Evolutionary conservation across 345 rosid genomes (phyloP).

Genomic region (Populus alba): DNA sequence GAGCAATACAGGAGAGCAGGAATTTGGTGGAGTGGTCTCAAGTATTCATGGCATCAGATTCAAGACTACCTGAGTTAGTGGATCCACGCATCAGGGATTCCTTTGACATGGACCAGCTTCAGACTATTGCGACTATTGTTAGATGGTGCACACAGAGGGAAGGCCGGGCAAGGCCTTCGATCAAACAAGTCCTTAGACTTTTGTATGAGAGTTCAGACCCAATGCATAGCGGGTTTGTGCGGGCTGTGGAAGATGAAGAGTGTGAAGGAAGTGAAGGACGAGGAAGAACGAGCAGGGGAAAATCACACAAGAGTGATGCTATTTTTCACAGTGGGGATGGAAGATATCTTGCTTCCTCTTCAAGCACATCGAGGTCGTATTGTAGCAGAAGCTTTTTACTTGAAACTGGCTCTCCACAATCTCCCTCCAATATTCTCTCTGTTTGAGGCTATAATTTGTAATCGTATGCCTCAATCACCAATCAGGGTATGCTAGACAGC

Average conservation of each 20-base stretch:
- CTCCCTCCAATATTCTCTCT: conserved; percentile 55
- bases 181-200: conserved; percentile 80
- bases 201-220: conserved; percentile 85
- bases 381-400: conserved; percentile 85
- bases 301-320: conserved; percentile 47
- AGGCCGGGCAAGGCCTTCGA: conserved; percentile 75
- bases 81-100: conserved; percentile 59
- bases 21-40: conserved; percentile 74
- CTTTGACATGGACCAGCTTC: conserved; percentile 74
- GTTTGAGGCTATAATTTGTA: conserved; percentile 25
- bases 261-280: conserved; percentile 56
- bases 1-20: conserved; percentile 76
- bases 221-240: conserved; percentile 60
- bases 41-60: conserved; percentile 49
- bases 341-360: conserved; percentile 74
- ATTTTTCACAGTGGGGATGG: conserved; percentile 60
- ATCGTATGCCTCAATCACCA: background rate
- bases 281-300: conserved; percentile 56
- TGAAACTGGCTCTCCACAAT: conserved; percentile 77
- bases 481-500: conserved; percentile 4
- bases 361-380: conserved; percentile 87
- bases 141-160: conserved; percentile 92
- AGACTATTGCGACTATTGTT: conserved; percentile 53
- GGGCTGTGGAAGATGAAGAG: conserved; percentile 63
- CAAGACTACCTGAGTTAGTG: conserved; percentile 55